Conservation (phyloP, 208 protist genomes). For the Acanthamoeba lenticulata region DNA sequence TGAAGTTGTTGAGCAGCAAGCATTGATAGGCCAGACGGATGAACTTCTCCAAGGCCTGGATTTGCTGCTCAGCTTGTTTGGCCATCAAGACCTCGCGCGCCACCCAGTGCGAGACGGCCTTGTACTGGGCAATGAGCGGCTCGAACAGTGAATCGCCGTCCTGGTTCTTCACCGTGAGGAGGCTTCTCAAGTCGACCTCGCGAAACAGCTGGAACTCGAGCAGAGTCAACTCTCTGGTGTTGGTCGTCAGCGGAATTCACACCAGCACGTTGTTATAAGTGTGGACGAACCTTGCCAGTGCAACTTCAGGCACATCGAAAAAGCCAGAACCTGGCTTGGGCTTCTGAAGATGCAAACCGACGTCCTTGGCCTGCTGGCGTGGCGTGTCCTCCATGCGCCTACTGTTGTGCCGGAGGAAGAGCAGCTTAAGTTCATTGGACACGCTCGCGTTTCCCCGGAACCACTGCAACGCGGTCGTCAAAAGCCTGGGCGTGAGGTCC, state of each 20-base stretch:
- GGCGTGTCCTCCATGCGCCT: no score
- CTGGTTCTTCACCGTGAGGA: neutral
- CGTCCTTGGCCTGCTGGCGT: no score
- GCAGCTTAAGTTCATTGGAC: slow-evolving; percentile 49
- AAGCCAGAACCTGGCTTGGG: no score
- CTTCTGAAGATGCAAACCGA: no score
- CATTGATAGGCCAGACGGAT: neutral
- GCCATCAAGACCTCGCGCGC: neutral
- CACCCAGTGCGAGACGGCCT: slow-evolving; percentile 35
- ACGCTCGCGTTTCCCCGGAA: neutral
- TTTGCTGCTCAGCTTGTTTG: neutral
- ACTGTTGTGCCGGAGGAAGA: neutral
- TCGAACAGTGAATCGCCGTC: slow-evolving; percentile 44
- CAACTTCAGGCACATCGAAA: neutral
- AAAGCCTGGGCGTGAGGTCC: neutral
- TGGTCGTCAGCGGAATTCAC: neutral
- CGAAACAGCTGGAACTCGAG: slow-evolving; percentile 2
- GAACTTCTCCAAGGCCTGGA: slow-evolving; percentile 44
- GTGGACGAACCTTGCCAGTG: neutral
- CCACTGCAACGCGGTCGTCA: neutral
- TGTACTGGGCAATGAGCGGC: slow-evolving; percentile 26
- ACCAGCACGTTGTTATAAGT: no score
- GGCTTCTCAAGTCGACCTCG: neutral
- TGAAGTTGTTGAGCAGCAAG: slow-evolving; percentile 48
- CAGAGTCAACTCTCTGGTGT: neutral